Base-by-base conservation (phyloP, 2,329 filamentous ascomycete species). In the Lomentospora prolificans region DNA sequence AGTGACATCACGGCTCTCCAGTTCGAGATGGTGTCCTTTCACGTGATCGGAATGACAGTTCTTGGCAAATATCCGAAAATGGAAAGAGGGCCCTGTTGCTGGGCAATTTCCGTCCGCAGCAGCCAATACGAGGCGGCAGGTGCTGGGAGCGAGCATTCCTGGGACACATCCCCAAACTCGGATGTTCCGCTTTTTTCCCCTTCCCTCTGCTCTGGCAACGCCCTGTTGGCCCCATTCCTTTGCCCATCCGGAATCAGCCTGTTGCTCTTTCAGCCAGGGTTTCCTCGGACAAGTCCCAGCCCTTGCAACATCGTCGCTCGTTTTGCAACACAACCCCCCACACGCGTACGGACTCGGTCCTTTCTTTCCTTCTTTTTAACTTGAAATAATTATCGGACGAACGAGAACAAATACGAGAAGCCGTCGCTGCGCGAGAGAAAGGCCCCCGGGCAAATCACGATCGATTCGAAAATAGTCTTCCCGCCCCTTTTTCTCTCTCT, bases 141-240 rank as follows among this genome's bases (percentile, higher is more conserved):
- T 22, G 19, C n/a, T 17, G n/a, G 36, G 36, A 41, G 12, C 36
- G 50, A 27, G 24, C 30, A 28, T n/a, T 27, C 39, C 24, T 44
- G 51, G 51, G 31, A 53, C 51, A 44, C 33, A 53, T 53, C 22
- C 33, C 31, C 51, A 53, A 53, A 53, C 51, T 53, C 51, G 33
- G 28, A 12, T 27, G 19, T 25, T 53, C 31, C 36, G 24, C 31
- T 44, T 53, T 25, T 53, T 39, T 17, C 30, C 30, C 30, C 8
- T 41, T 22, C 22, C 33, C 17, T 30, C 27, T 30, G 14, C 24
- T 51, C 48, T 22, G 24, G 48, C 48, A 51, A 51, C 48, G 24
- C 33, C 51, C 31, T 33, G 28, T n/a, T 39, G 30, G 51, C 28
- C 30, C 14, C 51, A 48, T 48, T 22, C 36, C 19, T 41, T n/a